These are phyloP conservation scores for Musa beccarii DNA, from an alignment of 176 grass and related monocot species.

Conservation along the genomic window DNA sequence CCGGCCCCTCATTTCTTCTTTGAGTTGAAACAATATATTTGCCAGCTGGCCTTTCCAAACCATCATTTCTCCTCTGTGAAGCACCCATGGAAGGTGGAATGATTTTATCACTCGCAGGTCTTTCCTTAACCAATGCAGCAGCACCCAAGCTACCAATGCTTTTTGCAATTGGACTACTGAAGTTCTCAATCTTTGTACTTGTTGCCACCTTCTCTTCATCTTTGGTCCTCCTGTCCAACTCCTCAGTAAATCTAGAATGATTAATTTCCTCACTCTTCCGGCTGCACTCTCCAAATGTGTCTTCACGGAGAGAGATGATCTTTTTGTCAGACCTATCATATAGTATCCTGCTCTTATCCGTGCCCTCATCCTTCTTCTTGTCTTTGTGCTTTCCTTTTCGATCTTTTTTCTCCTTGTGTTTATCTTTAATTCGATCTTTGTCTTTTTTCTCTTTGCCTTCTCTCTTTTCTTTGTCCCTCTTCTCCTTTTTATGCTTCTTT, in stretches of 20 bases:
- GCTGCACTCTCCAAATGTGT: slow-evolving; percentile 37
- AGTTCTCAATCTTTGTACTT: slow-evolving; percentile 33
- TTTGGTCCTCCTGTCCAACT: slow-evolving; percentile 39
- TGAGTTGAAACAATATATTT: slow-evolving; percentile 45
- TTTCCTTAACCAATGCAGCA: slow-evolving; percentile 36
- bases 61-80: slow-evolving; percentile 40
- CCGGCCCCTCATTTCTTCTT: slow-evolving; percentile 36
- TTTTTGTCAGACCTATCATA: slow-evolving; percentile 35
- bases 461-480: slow-evolving; percentile 19
- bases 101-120: slow-evolving; percentile 35
- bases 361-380: slow-evolving; percentile 29
- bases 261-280: slow-evolving; percentile 39
- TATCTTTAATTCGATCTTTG: slow-evolving; percentile 17
- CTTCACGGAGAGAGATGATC: slow-evolving; percentile 21
- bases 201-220: slow-evolving; percentile 37
- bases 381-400: slow-evolving; percentile 13
- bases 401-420: slow-evolving; percentile 19
- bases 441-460: slow-evolving; percentile 22
- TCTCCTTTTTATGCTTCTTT: slow-evolving; percentile 58
- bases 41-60: slow-evolving; percentile 32
- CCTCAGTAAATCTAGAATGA: slow-evolving; percentile 41
- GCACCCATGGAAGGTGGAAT: slow-evolving; percentile 23
- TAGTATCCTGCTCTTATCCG: slow-evolving; percentile 54
- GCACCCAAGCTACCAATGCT: slow-evolving; percentile 27
- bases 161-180: slow-evolving; percentile 33